phyloP scores from a whole-genome alignment of 1,284 basidiomycete species.

The Cryptococcus hybrid region DNA sequence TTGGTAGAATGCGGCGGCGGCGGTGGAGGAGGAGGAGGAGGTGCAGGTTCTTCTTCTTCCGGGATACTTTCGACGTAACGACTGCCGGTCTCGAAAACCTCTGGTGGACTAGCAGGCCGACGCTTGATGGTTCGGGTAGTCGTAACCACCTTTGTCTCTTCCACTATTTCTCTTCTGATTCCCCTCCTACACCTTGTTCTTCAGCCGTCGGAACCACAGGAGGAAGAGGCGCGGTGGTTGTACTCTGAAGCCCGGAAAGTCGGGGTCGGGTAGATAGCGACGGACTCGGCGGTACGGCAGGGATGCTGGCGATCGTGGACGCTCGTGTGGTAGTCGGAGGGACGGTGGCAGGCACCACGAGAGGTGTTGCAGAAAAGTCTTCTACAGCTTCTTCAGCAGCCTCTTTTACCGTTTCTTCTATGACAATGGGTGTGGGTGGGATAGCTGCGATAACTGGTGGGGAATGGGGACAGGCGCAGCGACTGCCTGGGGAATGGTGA shows the following conservation, averaged over 20 bases:
- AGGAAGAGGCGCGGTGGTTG: neutral
- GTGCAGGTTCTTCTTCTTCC: neutral
- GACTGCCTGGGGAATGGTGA: conserved; percentile 1
- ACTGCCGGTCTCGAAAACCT: conserved; percentile 7
- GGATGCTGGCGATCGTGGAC: neutral
- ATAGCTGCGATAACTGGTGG: neutral
- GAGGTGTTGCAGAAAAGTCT: neutral
- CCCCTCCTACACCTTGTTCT: neutral
- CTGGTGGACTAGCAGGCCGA: neutral
- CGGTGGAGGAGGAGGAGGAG: neutral
- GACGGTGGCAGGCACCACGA: conserved; percentile 8
- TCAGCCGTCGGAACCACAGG: neutral
- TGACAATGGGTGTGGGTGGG: neutral
- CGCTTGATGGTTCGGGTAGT: conserved; percentile 4
- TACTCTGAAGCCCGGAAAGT: conserved; percentile 1
- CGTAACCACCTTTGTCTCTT: conserved; percentile 13
- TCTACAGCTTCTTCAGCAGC: no score
- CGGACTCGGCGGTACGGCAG: neutral
- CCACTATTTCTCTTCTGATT: conserved; percentile 9
- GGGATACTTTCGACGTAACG: conserved; percentile 11
- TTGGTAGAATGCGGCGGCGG: neutral
- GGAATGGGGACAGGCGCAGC: neutral
- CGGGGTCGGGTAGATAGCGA: neutral
- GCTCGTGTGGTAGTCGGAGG: conserved; percentile 1
- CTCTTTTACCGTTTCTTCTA: neutral